Evolutionary conservation across 2,329 filamentous ascomycete species (phyloP).

Genomic region (Eurotiales sp.): DNA sequence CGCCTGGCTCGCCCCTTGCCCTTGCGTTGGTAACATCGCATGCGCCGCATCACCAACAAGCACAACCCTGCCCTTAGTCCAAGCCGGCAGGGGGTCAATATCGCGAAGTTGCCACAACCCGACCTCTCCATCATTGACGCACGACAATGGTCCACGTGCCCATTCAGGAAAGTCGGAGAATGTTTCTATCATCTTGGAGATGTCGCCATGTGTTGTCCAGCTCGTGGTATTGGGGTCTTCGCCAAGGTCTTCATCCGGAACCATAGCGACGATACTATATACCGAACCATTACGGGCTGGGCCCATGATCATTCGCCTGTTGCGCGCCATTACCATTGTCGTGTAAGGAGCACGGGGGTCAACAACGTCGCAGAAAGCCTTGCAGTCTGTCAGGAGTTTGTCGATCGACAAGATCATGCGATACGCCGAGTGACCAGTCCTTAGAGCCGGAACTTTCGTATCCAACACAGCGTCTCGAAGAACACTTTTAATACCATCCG

Average conservation of each 20-base stretch:
- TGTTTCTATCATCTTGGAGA: slow-evolving; percentile 31
- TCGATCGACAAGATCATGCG: too few species aligned
- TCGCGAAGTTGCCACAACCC: slow-evolving; percentile 49
- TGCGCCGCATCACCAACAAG: slow-evolving; percentile 3
- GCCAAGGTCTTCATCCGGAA: slow-evolving; percentile 39
- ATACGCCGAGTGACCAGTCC: slow-evolving; percentile 5
- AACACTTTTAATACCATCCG: slow-evolving; percentile 29
- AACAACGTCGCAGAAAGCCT: slow-evolving; percentile 27
- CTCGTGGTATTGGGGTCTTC: slow-evolving; percentile 36
- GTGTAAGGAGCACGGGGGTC: slow-evolving; percentile 39
- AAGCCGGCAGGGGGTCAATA: slow-evolving; percentile 38
- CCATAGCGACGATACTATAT: slow-evolving; percentile 44
- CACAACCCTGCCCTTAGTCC: slow-evolving; percentile 20
- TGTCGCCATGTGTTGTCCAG: slow-evolving; percentile 40
- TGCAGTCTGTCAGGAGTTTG: slow-evolving; percentile 1
- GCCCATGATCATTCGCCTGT: slow-evolving; percentile 45
- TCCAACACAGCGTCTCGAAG: slow-evolving; percentile 20
- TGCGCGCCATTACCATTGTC: slow-evolving; percentile 46
- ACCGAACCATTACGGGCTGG: slow-evolving; percentile 40
- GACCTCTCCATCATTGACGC: slow-evolving; percentile 27
- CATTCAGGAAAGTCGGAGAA: slow-evolving; percentile 43
- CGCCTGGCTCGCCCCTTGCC: slow-evolving; percentile 3
- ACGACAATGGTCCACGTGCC: slow-evolving; percentile 32
- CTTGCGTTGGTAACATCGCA: slow-evolving; percentile 4
- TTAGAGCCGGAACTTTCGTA: slow-evolving; percentile 7